Evolutionary conservation across 331 rosid genomes (phyloP).

Genomic region (Phaseolus coccineus): DNA sequence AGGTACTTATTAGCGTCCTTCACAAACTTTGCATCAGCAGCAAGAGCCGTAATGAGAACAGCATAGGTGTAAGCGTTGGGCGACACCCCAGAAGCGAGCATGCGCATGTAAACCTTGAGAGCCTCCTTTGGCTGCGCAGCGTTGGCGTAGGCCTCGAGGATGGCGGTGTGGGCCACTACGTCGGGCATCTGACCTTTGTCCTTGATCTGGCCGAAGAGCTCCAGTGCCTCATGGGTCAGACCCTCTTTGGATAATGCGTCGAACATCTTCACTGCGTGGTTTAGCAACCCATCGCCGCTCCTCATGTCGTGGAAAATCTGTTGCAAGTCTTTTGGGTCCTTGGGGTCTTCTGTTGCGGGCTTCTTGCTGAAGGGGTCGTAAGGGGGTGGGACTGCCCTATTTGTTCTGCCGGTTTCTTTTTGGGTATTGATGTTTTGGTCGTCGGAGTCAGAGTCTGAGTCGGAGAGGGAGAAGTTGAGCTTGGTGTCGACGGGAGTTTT

Average conservation of each 20-base stretch:
- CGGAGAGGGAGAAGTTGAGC: slow-evolving; percentile 74
- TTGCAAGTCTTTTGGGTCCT: slow-evolving; percentile 76
- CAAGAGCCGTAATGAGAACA: slow-evolving; percentile 65
- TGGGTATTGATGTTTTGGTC: neutral
- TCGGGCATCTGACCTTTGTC: slow-evolving; percentile 84
- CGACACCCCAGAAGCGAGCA: slow-evolving; percentile 74
- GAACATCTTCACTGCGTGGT: slow-evolving; percentile 83
- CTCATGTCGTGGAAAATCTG: slow-evolving; percentile 73
- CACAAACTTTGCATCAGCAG: slow-evolving; percentile 43
- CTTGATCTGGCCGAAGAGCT: slow-evolving; percentile 73
- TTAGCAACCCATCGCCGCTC: slow-evolving; percentile 59
- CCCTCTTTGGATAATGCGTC: slow-evolving; percentile 87
- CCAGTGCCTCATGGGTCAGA: slow-evolving; percentile 74
- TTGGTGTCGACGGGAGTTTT: slow-evolving; percentile 56
- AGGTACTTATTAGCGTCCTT: slow-evolving; percentile 61
- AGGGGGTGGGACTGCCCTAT: slow-evolving; percentile 52
- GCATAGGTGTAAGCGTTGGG: slow-evolving; percentile 79
- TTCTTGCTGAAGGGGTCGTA: slow-evolving; percentile 81
- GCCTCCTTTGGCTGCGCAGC: slow-evolving; percentile 72
- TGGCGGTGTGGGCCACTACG: slow-evolving; percentile 76
- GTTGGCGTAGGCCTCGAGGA: slow-evolving; percentile 70
- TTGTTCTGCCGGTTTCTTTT: neutral
- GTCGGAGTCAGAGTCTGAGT: slow-evolving; percentile 62
- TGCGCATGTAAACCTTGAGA: slow-evolving; percentile 68
- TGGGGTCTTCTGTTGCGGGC: slow-evolving; percentile 57